Evolutionary conservation across 129 eudicot species (phyloP).

Genomic region (Silybum marianum): DNA sequence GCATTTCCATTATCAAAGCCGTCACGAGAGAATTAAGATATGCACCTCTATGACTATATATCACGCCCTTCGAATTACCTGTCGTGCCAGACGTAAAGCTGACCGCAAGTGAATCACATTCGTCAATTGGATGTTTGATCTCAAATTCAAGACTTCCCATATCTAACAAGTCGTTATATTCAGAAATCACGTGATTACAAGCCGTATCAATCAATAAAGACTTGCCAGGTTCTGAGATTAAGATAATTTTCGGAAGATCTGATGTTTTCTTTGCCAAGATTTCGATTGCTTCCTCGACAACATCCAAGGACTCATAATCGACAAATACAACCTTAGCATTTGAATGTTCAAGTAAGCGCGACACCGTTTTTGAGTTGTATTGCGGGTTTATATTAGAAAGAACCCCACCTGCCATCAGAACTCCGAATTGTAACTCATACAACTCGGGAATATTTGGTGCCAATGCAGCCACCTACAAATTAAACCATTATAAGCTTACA

Average conservation of each 20-base stretch:
- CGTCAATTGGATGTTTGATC: constrained; percentile 45
- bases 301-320: constrained; percentile 41
- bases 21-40: constrained; percentile 51
- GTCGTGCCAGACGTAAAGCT: constrained; percentile 63
- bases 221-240: constrained; percentile 36
- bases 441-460: constrained; percentile 57
- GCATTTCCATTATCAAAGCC: constrained; percentile 46
- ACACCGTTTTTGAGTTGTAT: constrained; percentile 44
- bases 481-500: neutral
- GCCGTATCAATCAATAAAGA: neutral
- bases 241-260: constrained; percentile 32
- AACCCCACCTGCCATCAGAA: constrained; percentile 62
- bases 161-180: constrained; percentile 43
- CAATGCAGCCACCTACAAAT: constrained; percentile 43
- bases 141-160: constrained; percentile 46
- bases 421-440: constrained; percentile 59
- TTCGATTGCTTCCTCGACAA: constrained; percentile 40
- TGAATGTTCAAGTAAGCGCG: constrained; percentile 45
- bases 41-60: constrained; percentile 65
- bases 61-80: constrained; percentile 55
- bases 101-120: constrained; percentile 48
- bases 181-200: neutral
- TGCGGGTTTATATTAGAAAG: constrained; percentile 50
- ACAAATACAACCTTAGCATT: constrained; percentile 45
- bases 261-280: constrained; percentile 33